Evolutionary conservation across 768 basidiomycete species (phyloP).

Genomic region (Lentinula sp.): DNA sequence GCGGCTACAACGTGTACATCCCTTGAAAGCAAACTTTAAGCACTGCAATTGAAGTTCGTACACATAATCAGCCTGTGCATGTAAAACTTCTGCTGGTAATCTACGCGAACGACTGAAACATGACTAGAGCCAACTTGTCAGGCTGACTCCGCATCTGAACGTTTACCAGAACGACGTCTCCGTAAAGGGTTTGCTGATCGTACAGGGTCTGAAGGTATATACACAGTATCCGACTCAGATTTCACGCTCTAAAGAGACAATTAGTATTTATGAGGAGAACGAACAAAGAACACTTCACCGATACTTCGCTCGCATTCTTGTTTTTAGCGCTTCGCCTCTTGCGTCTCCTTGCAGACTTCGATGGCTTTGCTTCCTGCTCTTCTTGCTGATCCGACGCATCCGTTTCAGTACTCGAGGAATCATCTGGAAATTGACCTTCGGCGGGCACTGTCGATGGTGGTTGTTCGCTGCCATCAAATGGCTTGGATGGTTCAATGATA

Average conservation of each 20-base stretch:
- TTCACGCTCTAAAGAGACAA: background rate
- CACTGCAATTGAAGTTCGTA: no score
- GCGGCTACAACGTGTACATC: no score
- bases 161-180: constrained; percentile 37
- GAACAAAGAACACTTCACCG: background rate
- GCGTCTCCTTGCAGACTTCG: background rate
- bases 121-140: background rate
- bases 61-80: no score
- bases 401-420: background rate
- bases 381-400: background rate
- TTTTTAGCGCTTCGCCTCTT: constrained; percentile 4
- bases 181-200: constrained; percentile 29
- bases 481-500: background rate
- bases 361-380: constrained; percentile 11
- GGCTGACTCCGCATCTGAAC: constrained; percentile 18
- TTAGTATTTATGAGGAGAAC: background rate
- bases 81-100: background rate
- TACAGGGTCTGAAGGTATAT: constrained; percentile 19
- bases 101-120: background rate
- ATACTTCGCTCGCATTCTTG: constrained; percentile 1
- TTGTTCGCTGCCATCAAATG: background rate
- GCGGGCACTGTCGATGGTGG: background rate
- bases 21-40: no score
- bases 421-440: background rate
- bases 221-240: background rate